Evolutionary conservation across 768 basidiomycete genomes (phyloP), one percentile per base, ranked within the genome.

Genomic region (Leccinum broughii): DNA sequence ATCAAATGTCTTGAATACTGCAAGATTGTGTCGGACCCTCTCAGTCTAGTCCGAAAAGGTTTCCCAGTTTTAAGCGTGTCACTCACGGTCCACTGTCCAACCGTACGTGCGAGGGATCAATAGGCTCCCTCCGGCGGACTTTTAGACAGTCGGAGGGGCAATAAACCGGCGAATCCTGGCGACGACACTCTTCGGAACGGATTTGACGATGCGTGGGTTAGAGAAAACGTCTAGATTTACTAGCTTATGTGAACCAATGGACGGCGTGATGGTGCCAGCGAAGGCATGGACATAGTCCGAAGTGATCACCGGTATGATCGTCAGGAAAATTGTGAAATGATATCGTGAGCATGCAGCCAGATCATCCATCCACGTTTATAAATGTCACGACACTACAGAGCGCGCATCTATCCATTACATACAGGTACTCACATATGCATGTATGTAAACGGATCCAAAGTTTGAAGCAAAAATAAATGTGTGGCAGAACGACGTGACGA

Each of bases 21-120:
- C 26, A 28, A 28, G 26, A 28, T 28, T 28, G 26, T 28, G 26
- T 28, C 26, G 26, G 26, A 28, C 26, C 26, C 1, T 30, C 28
- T 30, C 28, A 30, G 28, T 8, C 1, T 30, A 8, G 28, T 30
- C 28, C 28, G 28, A 30, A 30, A 30, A 30, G 0, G 28, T 30
- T 30, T 0, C 28, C 28, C 28, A 30, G 28, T n/a, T 30, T 1
- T 30, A 8, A 30, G 28, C 28, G 28, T 30, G 28, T 30, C 28
- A 30, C 28, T 26, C 26, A 26, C 26, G 26, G 26, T 28, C 61
- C 62, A 63, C 61, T 63, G 32, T 7, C 20, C n/a, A 20, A 15
- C 10, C 44, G 14, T 10, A n/a, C 44, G 20, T n/a, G 3, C 15
- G 20, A 44, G 15, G n/a, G 4, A 10, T 15, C 41, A n/a, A 44